A percentile compares a stretch with the other conserved stretches of the same genome.
These are phyloP conservation scores for Inga oerstediana DNA, from an alignment of 306 rosid species.

Conservation along the genomic window DNA sequence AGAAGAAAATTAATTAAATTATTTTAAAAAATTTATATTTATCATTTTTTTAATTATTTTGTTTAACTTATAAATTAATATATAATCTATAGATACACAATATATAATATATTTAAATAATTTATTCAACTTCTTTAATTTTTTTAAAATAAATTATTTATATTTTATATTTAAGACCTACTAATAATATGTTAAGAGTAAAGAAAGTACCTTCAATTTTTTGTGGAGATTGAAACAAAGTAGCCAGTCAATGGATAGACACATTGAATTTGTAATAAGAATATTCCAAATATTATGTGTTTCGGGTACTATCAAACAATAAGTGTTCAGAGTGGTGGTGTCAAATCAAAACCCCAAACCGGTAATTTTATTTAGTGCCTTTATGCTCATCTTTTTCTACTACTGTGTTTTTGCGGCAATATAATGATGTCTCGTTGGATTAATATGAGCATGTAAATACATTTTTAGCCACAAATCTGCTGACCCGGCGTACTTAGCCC, in stretches of 20 bases:
- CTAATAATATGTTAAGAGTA: background rate
- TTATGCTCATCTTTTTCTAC: background rate
- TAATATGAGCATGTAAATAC: background rate
- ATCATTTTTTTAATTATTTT: no score
- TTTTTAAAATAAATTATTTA: no score
- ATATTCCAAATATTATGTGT: slow-evolving; percentile 13
- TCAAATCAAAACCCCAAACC: background rate
- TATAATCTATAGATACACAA: no score
- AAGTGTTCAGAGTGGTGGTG: background rate
- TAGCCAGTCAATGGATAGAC: background rate
- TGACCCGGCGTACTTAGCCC: background rate
- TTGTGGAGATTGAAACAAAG: background rate
- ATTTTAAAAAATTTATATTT: no score
- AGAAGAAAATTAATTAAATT: no score
- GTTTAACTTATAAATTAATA: no score
- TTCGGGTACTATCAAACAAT: background rate
- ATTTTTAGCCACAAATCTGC: background rate
- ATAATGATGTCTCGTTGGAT: background rate
- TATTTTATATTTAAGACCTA: no score
- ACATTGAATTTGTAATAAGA: background rate
- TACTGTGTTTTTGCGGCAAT: background rate
- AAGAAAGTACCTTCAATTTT: background rate
- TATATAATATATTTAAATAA: no score
- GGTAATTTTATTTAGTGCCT: background rate
- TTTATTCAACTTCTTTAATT: no score